phyloP scores from a whole-genome alignment of 805 yeast species.

The Cyberlindnera americana region DNA sequence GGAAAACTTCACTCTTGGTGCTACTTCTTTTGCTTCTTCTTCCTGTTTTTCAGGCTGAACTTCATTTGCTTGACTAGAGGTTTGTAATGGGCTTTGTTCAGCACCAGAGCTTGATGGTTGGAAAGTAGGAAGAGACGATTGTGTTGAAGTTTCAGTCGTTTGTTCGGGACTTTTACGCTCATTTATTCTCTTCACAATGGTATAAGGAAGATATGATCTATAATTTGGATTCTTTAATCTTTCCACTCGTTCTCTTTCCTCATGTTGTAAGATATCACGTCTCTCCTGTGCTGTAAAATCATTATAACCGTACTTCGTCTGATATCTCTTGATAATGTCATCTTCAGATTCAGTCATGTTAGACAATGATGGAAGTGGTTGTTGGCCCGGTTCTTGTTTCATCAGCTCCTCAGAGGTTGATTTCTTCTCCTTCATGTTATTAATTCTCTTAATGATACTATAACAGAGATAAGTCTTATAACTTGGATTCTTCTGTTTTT shows the following conservation, averaged over 20 bases:
- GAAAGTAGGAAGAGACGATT: not conserved
- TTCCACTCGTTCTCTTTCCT: constrained; percentile 22
- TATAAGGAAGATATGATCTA: constrained; percentile 23
- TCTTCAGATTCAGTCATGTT: constrained; percentile 14
- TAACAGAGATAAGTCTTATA: constrained; percentile 29
- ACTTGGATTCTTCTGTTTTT: constrained; percentile 25
- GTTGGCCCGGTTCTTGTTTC: constrained; percentile 2
- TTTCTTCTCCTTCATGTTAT: constrained; percentile 20
- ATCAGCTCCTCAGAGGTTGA: constrained; percentile 1
- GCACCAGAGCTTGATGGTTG: not conserved
- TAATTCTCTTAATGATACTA: constrained; percentile 28
- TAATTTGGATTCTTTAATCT: constrained; percentile 19
- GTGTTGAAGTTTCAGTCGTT: not conserved
- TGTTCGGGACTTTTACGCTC: constrained; percentile 8
- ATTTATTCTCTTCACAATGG: constrained; percentile 22
- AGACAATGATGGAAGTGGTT: not conserved
- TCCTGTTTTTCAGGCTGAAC: not conserved
- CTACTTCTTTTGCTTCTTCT: too few species aligned
- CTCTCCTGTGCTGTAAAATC: constrained; percentile 25
- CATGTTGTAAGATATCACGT: constrained; percentile 25
- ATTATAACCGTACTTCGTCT: constrained; percentile 17
- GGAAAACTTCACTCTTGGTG: not conserved
- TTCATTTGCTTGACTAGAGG: not conserved
- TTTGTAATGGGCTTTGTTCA: not conserved
- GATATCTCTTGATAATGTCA: constrained; percentile 21